Base-by-base conservation (phyloP, 768 basidiomycete species). In the Psilocybe azurescens region DNA sequence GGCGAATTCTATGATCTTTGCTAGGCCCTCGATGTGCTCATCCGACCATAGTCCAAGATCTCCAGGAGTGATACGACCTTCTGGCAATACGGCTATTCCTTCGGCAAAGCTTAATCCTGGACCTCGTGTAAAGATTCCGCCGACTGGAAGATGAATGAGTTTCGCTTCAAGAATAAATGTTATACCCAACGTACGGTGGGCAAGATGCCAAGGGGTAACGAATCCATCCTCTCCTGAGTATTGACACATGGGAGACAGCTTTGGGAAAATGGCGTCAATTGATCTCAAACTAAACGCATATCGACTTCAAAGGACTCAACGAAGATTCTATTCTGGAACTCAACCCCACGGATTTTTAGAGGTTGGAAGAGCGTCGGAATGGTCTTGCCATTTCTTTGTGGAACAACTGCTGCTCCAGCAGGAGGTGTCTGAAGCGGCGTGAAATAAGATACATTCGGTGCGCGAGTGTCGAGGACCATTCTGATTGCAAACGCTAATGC, bases 1-100 rank as follows among this genome's bases (percentile, higher is more conserved):
- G 24, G 88, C 88, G 58, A 91, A 90, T 60, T 87, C 83, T 66
- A 87, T 83, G 63, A 93, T 79, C 33, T 82, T 70, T 59, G 80
- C 63, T 53, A 66, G 73, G 39, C 60, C 71, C 59, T 60, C 69
- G 65, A 70, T 70, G 62, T 72, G 76, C 66, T 74, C 76, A 63
- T 87, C 87, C 30, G 78, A 76, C 88, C 89, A 90, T 59, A 90
- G 71, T 10, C 88, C 89, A 2, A 73, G 52, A 62, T 89, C 89
- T 60, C 87, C 78, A 1, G 89, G 86, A 0, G 85, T 83, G 74
- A 89, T 88, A 51, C 88, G 81, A 4, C 85, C 85, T 65, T 85
- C 77, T 2, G 83, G 75, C 2, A 75, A 62, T 24, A 90, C 83
- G 18, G 85, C 84, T 1, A 85, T 85, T 0, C 88, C 89, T 73